phyloP scores from a whole-genome alignment of 306 rosid species.

The Vigna nakashimae region DNA sequence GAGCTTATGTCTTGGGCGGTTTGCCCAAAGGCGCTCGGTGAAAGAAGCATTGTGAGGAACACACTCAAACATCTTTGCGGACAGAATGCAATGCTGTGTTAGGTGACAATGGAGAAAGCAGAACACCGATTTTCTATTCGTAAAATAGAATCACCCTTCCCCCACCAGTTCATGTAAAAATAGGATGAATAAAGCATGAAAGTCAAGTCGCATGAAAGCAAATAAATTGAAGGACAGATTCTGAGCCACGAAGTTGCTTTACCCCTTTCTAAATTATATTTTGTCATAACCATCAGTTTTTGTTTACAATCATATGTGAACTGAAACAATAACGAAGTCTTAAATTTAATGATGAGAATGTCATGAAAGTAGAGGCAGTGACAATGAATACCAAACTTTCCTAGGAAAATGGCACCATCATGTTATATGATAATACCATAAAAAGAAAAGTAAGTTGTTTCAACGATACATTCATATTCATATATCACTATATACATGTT shows the following conservation, averaged over 20 bases:
- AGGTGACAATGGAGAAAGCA: constrained; percentile 41
- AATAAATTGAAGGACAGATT: constrained; percentile 47
- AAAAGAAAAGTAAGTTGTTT: no score
- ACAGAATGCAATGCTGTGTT: constrained; percentile 10
- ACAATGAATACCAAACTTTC: background rate
- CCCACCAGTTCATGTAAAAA: constrained; percentile 43
- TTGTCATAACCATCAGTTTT: background rate
- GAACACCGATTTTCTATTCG: constrained; percentile 22
- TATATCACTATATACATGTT: no score
- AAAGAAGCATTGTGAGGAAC: constrained; percentile 33
- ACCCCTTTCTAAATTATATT: constrained; percentile 1
- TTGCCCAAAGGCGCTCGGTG: constrained; percentile 8
- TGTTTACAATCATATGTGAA: background rate
- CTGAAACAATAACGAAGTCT: background rate
- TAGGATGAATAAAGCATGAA: constrained; percentile 41
- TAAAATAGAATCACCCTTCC: constrained; percentile 46
- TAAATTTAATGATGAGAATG: background rate
- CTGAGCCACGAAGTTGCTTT: constrained; percentile 6
- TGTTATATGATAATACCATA: no score
- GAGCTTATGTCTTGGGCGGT: constrained; percentile 14
- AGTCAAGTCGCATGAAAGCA: constrained; percentile 33
- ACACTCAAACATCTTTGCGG: constrained; percentile 23
- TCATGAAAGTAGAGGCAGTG: background rate
- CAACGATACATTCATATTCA: no score
- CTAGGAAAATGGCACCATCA: background rate